A percentile compares a stretch with the other conserved stretches of the same genome.
Conservation (phyloP, 2,329 filamentous ascomycete genomes). For the Talaromyces sp. region DNA sequence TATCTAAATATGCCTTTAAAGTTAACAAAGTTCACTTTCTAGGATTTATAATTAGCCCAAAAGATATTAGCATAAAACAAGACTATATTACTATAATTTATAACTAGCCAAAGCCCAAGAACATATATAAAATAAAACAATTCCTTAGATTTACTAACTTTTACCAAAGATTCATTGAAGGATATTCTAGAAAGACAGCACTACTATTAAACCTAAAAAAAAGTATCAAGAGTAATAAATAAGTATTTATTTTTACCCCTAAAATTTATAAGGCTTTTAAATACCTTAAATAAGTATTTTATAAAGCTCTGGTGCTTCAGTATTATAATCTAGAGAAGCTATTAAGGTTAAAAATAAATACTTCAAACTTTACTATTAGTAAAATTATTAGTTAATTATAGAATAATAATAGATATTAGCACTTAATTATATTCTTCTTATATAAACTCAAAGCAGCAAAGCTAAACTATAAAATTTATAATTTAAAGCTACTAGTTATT, state of each 20-base stretch:
- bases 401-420: background rate
- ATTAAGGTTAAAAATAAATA: background rate
- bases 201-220: background rate
- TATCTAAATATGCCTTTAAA: conserved; percentile 1
- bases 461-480: too few relatives aligned
- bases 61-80: background rate
- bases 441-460: too few relatives aligned
- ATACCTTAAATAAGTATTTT: background rate
- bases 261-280: background rate
- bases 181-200: background rate
- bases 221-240: background rate
- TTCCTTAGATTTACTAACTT: background rate
- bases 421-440: too few relatives aligned
- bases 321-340: background rate
- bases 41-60: background rate
- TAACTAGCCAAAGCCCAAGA: background rate
- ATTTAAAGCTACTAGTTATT: too few relatives aligned
- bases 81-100: background rate
- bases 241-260: background rate
- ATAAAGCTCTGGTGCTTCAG: background rate
- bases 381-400: too few relatives aligned
- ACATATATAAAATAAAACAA: background rate
- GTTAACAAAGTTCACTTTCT: background rate
- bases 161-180: background rate
- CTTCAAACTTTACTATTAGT: too few relatives aligned